Evolutionary conservation across 805 yeast species (phyloP).

Genomic region (Phaffomyces antillensis): DNA sequence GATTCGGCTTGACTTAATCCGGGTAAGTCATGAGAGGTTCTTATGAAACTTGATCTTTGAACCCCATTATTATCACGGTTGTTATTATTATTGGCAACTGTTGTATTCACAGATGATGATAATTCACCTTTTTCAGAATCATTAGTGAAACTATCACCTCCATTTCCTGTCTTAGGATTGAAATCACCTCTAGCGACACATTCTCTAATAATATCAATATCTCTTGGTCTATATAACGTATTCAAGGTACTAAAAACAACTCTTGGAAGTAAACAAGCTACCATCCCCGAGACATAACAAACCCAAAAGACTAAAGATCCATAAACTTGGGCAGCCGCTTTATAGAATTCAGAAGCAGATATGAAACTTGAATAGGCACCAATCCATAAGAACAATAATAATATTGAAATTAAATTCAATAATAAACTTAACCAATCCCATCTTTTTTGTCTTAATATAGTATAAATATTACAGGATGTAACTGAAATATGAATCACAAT

Average conservation of each 20-base stretch:
- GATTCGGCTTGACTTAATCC: conserved; percentile 10
- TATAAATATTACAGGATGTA: conserved; percentile 56
- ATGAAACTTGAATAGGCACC: conserved; percentile 63
- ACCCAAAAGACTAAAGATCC: conserved; percentile 63
- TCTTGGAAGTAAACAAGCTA: conserved; percentile 60
- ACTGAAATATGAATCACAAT: conserved; percentile 59
- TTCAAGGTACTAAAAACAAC: conserved; percentile 46
- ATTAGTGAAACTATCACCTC: conserved; percentile 36
- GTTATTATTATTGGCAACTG: too few species aligned
- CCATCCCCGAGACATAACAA: conserved; percentile 49
- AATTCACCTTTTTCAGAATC: conserved; percentile 8
- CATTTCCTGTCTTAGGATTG: conserved; percentile 37
- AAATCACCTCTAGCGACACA: conserved; percentile 56
- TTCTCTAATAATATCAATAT: conserved; percentile 64
- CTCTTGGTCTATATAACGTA: conserved; percentile 52
- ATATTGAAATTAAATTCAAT: conserved; percentile 48
- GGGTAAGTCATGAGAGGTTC: conserved; percentile 9
- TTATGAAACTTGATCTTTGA: conserved; percentile 4
- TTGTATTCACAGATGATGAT: conserved; percentile 1
- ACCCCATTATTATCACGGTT: too few species aligned
- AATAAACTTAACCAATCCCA: conserved; percentile 75
- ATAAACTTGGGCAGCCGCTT: conserved; percentile 55
- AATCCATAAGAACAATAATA: conserved; percentile 65
- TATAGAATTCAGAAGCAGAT: conserved; percentile 51
- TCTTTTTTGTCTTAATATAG: conserved; percentile 60